Conservation (phyloP, 805 yeast species). For the Priceomyces haplophilus region DNA sequence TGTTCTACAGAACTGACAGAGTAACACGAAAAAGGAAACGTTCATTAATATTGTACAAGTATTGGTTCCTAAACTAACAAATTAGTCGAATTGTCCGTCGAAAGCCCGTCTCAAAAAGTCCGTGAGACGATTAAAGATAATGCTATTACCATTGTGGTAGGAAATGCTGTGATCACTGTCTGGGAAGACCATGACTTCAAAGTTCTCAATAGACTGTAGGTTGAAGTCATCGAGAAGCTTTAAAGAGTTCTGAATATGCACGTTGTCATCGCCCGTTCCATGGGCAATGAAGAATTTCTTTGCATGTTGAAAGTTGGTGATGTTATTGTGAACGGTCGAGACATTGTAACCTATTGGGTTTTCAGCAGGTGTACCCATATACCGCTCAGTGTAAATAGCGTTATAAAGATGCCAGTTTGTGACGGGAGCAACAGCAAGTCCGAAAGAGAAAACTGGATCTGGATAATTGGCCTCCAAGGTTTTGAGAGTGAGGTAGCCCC, state of each 20-base stretch:
- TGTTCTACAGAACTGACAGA: neutral
- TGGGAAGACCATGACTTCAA: constrained; percentile 75
- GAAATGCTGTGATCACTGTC: constrained; percentile 75
- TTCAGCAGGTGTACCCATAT: constrained; percentile 55
- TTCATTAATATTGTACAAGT: neutral
- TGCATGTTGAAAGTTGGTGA: constrained; percentile 45
- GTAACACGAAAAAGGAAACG: neutral
- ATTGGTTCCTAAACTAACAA: neutral
- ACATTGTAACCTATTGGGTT: constrained; percentile 49
- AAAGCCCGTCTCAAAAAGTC: constrained; percentile 17
- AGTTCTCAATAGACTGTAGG: constrained; percentile 73
- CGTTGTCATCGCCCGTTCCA: constrained; percentile 85
- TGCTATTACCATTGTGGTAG: constrained; percentile 68
- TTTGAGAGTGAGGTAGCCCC: constrained; percentile 74
- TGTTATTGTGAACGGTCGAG: constrained; percentile 39
- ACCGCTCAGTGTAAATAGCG: constrained; percentile 77
- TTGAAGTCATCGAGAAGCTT: constrained; percentile 65
- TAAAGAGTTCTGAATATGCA: constrained; percentile 69
- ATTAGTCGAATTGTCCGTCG: constrained; percentile 12
- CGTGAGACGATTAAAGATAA: constrained; percentile 54
- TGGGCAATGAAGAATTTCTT: constrained; percentile 67
- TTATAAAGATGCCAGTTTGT: constrained; percentile 76
- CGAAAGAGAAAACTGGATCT: constrained; percentile 57
- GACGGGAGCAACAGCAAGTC: constrained; percentile 83
- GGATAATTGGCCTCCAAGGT: constrained; percentile 68